Conservation (phyloP, 2,329 filamentous ascomycete genomes). For the Aspergillus puulaauensis region DNA sequence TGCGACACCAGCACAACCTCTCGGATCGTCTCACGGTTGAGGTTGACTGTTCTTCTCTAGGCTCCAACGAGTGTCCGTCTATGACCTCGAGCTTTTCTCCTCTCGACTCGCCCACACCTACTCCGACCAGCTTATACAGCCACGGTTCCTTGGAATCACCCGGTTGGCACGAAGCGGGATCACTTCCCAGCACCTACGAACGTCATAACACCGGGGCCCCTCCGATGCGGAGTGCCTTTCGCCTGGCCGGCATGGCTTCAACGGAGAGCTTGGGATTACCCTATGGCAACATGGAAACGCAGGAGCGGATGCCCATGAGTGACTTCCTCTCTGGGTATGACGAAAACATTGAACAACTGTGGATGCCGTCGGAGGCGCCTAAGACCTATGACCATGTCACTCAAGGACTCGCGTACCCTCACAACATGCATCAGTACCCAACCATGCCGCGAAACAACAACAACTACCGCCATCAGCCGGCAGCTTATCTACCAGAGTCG, state of each 20-base stretch:
- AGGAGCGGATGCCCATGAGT: conserved; percentile 34
- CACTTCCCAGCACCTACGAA: conserved; percentile 28
- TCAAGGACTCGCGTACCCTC: conserved; percentile 31
- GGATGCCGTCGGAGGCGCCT: conserved; percentile 36
- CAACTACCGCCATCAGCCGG: conserved; percentile 33
- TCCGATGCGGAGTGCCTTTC: conserved; percentile 36
- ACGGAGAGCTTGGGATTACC: conserved; percentile 32
- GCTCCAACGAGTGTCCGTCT: conserved; percentile 41
- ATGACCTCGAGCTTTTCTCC: conserved; percentile 42
- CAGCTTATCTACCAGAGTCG: conserved; percentile 38
- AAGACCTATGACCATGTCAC: conserved; percentile 35
- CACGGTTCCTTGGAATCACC: conserved; percentile 39
- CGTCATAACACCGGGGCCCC: conserved; percentile 28
- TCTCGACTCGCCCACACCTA: conserved; percentile 41
- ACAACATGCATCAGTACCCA: conserved; percentile 35
- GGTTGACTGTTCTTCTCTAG: conserved; percentile 39
- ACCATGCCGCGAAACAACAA: conserved; percentile 31
- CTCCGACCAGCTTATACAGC: conserved; percentile 40
- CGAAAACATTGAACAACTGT: conserved; percentile 39
- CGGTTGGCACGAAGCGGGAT: conserved; percentile 33
- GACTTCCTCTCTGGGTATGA: conserved; percentile 40
- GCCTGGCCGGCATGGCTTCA: conserved; percentile 35
- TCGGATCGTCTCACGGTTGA: conserved; percentile 39
- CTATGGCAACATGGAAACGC: conserved; percentile 33
- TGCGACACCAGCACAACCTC: conserved; percentile 39